A percentile compares a stretch with the other conserved stretches of the same genome.
Evolutionary conservation across 805 yeast genomes (phyloP).

Genomic region (Barnettozyma sp.): DNA sequence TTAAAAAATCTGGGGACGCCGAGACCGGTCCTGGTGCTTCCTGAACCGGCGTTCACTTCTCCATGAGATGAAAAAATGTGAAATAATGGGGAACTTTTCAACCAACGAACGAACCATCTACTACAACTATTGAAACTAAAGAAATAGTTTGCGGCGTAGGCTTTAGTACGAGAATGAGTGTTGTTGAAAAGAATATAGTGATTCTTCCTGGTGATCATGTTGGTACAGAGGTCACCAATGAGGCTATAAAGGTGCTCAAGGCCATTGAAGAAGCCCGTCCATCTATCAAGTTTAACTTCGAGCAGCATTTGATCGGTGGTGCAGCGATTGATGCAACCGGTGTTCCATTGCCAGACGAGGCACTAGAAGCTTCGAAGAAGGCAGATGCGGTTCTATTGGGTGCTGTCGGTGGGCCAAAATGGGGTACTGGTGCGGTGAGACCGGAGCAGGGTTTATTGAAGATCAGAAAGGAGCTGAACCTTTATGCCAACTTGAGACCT

Average conservation of each 20-base stretch:
- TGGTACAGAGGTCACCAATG: slow-evolving; percentile 83
- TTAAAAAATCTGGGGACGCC: no score
- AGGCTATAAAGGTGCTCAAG: slow-evolving; percentile 85
- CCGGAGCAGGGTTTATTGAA: slow-evolving; percentile 95
- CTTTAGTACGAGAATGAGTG: slow-evolving; percentile 2
- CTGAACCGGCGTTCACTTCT: no score
- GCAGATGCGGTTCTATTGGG: slow-evolving; percentile 96
- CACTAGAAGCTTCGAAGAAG: slow-evolving; percentile 73
- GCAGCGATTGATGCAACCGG: slow-evolving; percentile 98
- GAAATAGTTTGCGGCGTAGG: no score
- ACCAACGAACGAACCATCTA: no score
- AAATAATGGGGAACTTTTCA: no score
- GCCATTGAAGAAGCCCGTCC: slow-evolving; percentile 62
- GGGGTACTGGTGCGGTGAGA: slow-evolving; percentile 96
- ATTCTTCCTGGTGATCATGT: slow-evolving; percentile 96
- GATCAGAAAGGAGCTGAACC: slow-evolving; percentile 88
- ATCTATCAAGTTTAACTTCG: slow-evolving; percentile 60
- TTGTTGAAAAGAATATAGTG: slow-evolving; percentile 57
- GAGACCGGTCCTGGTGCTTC: no score
- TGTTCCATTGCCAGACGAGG: slow-evolving; percentile 77
- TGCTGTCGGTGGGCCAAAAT: slow-evolving; percentile 98
- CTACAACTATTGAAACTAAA: no score
- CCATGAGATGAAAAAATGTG: no score
- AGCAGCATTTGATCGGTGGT: slow-evolving; percentile 90
- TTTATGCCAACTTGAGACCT: slow-evolving; percentile 95